Evolutionary conservation across 208 protist genomes (phyloP), one percentile per base, ranked within the genome.

Genomic region (Herpetomonas samuelpessoai): DNA sequence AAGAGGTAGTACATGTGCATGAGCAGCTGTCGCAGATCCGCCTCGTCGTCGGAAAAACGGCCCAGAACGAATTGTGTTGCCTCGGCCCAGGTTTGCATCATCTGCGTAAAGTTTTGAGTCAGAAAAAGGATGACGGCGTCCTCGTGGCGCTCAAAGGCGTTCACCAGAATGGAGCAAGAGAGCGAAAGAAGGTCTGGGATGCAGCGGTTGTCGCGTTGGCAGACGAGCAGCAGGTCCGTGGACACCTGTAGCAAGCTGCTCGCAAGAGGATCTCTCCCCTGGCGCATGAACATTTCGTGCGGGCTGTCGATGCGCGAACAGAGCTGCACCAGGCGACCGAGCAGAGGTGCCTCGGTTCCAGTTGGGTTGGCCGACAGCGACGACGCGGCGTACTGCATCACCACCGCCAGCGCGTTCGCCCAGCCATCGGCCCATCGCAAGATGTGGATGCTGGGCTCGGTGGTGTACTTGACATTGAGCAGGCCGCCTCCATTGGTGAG

Each of bases 1-100:
- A 95, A 61, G 12, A 92, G 38, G 63, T 71, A 90, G 41, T 88
- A 90, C 7, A 95, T 58, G 49, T 86, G 81, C 76, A 93, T 78
- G 38, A 95, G 74, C 30, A 74, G 68, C 51, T 83, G 74, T 18
- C 83, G 80, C 25, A 91, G 68, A 45, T 95, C 89, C 19, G 83
- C 74, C 58, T 93, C 83, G 48, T 84, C 79, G 28, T 82, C 78
- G 47, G 74, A 63, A 24, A 74, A 76, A 2, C 58, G 55, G 4
- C 66, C 60, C 18, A 92, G 52, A 4, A 90, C 66, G 44, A 58
- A 74, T n/a, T 52, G 64, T 3, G 79, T 71, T 0, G 70, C 76
- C 25, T 75, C 56, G 10, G 76, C 71, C 86, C 89, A 95, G 2
- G 62, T 39, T 3, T 46, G 26, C 19, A 95, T 62, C 29, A 82